Evolutionary conservation across 1,139 yeast genomes (phyloP), one percentile per base, ranked within the genome.

Genomic region (Pichia cactophila): DNA sequence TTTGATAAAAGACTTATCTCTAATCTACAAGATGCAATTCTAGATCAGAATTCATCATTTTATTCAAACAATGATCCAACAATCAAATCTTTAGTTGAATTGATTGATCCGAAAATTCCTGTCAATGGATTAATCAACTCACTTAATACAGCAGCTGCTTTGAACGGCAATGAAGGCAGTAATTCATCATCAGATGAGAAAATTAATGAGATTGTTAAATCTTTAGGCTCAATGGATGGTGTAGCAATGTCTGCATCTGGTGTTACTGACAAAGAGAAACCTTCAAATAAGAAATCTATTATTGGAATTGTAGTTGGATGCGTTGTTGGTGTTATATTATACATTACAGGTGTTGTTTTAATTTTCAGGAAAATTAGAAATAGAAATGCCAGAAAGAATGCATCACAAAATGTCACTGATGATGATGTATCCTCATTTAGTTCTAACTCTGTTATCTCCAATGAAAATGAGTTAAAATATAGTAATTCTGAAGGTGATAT

Each of bases 301-400:
- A 76, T 80, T 20, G 86, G 84, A 37, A 70, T 82, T 35, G 74
- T 83, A 29, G 69, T 83, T 45, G 89, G 89, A 50, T 78, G 86
- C n/a, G 78, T 82, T 26, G 76, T 77, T 29, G 92, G 90, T 49
- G 78, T 82, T 50, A 69, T 75, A 7, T 63, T 75, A 28, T 83
- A 82, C 64, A 69, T 83, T 63, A 69, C 77, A 1, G 68, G 78
- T 41, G 73, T 83, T 74, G 57, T 69, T 28, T 59, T 67, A 28
- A 62, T 63, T 46, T 68, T 68, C 56, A 66, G 68, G 50, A 58
- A 61, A 63, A 39, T 39, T 6, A 69, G 68, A 57, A 66, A 47
- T 16, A 45, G 39, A 17, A 47, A 44, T n/a, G 26, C 50, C 23
- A 41, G 46, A 14, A 45, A 44, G 11, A 28, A 44, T 20, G 43